Base-by-base conservation (phyloP, 2,329 filamentous ascomycete species). In the Zasmidium citrigriseum region DNA sequence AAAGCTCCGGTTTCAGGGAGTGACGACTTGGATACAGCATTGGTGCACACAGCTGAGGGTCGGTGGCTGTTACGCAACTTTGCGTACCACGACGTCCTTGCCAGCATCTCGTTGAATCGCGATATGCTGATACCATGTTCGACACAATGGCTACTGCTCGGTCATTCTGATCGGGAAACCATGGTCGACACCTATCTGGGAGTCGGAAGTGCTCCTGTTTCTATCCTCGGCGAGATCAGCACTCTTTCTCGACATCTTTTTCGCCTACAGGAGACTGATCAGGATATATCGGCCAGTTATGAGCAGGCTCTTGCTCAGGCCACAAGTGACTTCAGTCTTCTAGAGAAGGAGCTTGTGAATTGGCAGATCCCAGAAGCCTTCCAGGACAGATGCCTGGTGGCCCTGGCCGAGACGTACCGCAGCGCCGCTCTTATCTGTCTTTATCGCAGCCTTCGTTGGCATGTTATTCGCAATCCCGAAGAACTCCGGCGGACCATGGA, bases 51-150 rank as follows among this genome's bases (percentile, higher is more conserved):
- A 14, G 4, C 21, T 3, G 55, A 58, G 29, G 55, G 55, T 4
- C 45, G 27, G 10, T 58, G 55, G 55, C 27, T 58, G 2, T 27
- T 54, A 20, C 55, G 55, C 3, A 58, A 58, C 20, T 58, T 58
- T 45, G 55, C 55, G n/a, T 58, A 58, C 22, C 55, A 58, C 21
- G 55, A 58, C 25, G 25, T 58, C 10, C 27, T 52, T 2, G 49
- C 49, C 49, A 57, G 54, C 21, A 38, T 57, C 1, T 52, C 54
- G 9, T 22, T 57, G 21, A 24, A 41, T 16, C 48, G 54, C 38
- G 54, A 52, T 14, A 27, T 51, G 22, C 48, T 57, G 20, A 57
- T 57, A 2, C 22, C 48, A 12, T 23, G 47, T 47, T 46, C 44
- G 20, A 57, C 23, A 14, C 27, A 34, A 34, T 57, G 54, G 54